Conservation (phyloP, 2,329 filamentous ascomycete species). For the Hypoxylon sp. region DNA sequence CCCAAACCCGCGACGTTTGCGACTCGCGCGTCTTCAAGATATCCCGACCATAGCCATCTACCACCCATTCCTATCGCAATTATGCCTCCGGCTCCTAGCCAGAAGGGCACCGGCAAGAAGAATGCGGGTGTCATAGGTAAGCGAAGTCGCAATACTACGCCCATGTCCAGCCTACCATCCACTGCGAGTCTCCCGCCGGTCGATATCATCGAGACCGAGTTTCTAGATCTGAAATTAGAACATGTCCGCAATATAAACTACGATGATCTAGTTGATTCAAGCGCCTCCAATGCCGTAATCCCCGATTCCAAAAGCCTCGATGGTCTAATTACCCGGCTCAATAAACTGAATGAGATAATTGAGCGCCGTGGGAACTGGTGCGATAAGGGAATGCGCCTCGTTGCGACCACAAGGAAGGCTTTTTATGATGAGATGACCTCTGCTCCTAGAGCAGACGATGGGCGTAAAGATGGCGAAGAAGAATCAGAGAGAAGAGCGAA, state of each 20-base stretch:
- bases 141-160: slow-evolving; percentile 84
- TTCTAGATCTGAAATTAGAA: slow-evolving; percentile 75
- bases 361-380: slow-evolving; percentile 77
- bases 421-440: slow-evolving; percentile 66
- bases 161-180: slow-evolving; percentile 66
- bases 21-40: slow-evolving; percentile 1
- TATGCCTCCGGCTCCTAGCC: slow-evolving; percentile 72
- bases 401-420: slow-evolving; percentile 76
- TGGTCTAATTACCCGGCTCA: slow-evolving; percentile 74
- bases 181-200: slow-evolving; percentile 64
- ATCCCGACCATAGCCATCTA: neutral
- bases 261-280: slow-evolving; percentile 78
- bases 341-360: slow-evolving; percentile 75
- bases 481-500: slow-evolving; percentile 72
- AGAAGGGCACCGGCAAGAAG: slow-evolving; percentile 78
- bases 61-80: slow-evolving; percentile 33
- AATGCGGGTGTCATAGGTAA: slow-evolving; percentile 73
- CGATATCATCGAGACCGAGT: slow-evolving; percentile 72
- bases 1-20: slow-evolving; percentile 9
- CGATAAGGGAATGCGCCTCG: slow-evolving; percentile 80
- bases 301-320: slow-evolving; percentile 76
- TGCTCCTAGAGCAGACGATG: slow-evolving; percentile 65
- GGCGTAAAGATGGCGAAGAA: slow-evolving; percentile 63
- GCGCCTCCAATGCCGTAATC: slow-evolving; percentile 69
- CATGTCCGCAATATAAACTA: slow-evolving; percentile 72